Evolutionary conservation across 768 basidiomycete genomes (phyloP).

Genomic region (Tylopilus felleus): DNA sequence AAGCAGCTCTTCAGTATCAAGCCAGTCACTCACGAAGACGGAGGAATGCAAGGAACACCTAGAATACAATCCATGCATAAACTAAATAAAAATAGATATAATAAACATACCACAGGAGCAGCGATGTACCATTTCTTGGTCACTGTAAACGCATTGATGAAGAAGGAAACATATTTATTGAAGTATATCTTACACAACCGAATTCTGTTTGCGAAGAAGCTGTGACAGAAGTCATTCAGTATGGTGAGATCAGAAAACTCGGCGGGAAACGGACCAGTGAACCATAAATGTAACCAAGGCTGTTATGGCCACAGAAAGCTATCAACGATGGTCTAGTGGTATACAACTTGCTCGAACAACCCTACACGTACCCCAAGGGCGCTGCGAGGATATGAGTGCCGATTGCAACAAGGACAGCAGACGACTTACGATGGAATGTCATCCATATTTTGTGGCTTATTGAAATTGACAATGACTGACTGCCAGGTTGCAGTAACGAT

Average conservation of each 20-base stretch:
- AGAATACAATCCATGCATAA: not conserved
- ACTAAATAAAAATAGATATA: not conserved
- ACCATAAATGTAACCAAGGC: constrained; percentile 31
- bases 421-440: constrained; percentile 27
- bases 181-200: constrained; percentile 25
- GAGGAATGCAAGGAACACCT: constrained; percentile 33
- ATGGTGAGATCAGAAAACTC: not conserved
- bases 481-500: constrained; percentile 27
- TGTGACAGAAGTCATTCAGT: not conserved
- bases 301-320: constrained; percentile 34
- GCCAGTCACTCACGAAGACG: constrained; percentile 29
- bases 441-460: constrained; percentile 27
- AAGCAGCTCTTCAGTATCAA: not conserved
- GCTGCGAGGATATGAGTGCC: constrained; percentile 9
- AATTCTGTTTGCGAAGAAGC: constrained; percentile 34
- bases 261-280: constrained; percentile 22
- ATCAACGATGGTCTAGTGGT: not conserved
- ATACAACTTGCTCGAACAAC: not conserved
- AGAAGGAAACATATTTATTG: not conserved
- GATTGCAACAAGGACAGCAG: fast-evolving
- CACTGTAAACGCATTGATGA: constrained; percentile 18
- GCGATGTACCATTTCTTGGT: constrained; percentile 33
- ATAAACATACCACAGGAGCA: constrained; percentile 23
- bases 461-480: constrained; percentile 25
- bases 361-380: constrained; percentile 25